phyloP scores from a whole-genome alignment of 441 rosid genomes.

The Capsella rubella region DNA sequence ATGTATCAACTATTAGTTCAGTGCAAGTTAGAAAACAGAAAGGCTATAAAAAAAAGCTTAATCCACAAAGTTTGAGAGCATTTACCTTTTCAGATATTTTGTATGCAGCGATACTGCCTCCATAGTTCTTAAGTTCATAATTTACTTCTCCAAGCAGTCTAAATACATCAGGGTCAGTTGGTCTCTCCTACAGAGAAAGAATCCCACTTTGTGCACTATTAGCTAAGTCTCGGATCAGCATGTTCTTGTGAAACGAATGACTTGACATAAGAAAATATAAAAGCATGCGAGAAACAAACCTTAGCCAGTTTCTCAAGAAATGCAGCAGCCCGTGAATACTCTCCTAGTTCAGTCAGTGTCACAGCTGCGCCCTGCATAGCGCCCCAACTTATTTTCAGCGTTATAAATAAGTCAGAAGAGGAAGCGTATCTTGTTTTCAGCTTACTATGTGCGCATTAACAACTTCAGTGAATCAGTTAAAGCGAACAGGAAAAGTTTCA shows the following conservation, averaged over 20 bases:
- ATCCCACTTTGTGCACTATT: conserved; percentile 36
- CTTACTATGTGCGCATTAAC: background rate
- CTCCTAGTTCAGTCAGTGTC: conserved; percentile 84
- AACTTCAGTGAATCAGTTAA: conserved; percentile 2
- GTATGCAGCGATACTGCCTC: conserved; percentile 88
- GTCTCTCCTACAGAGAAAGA: conserved; percentile 67
- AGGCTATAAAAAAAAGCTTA: background rate
- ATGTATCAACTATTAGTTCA: conserved; percentile 1
- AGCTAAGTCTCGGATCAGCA: conserved; percentile 34
- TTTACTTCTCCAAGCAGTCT: conserved; percentile 96
- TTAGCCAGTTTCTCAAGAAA: conserved; percentile 79
- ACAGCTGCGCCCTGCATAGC: conserved; percentile 88
- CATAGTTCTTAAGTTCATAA: conserved; percentile 84
- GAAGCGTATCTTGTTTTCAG: conserved; percentile 18
- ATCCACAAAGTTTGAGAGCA: conserved; percentile 6
- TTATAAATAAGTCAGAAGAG: conserved; percentile 27
- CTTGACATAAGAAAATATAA: conserved; percentile 28
- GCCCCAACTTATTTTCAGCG: conserved; percentile 36
- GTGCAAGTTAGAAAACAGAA: background rate
- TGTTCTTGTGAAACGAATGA: conserved; percentile 22
- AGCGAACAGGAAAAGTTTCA: conserved; percentile 10
- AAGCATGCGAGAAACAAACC: conserved; percentile 55
- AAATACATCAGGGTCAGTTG: conserved; percentile 79
- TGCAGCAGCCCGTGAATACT: conserved; percentile 67
- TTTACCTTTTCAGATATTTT: conserved; percentile 69